These are phyloP conservation scores for Elsinoe necatrix DNA, from an alignment of 2,329 filamentous ascomycete genomes.

Conservation along the genomic window DNA sequence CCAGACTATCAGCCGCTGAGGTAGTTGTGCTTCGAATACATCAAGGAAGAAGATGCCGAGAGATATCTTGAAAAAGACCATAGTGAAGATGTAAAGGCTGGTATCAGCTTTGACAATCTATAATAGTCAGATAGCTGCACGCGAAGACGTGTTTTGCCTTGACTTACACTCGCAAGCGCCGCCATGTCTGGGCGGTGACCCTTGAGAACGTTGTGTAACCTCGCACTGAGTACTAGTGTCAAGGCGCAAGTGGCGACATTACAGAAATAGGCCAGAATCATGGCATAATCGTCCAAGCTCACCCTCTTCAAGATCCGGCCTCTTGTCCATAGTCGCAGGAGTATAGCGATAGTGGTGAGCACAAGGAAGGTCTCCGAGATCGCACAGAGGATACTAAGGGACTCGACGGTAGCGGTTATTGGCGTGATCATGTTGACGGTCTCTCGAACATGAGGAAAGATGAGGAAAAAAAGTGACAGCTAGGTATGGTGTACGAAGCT, in stretches of 20 bases:
- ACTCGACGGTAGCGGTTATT: not conserved
- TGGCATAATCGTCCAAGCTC: not conserved
- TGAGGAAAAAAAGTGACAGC: not conserved
- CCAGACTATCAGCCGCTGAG: constrained; percentile 38
- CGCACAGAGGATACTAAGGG: not conserved
- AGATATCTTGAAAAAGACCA: constrained; percentile 40
- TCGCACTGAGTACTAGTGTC: not conserved
- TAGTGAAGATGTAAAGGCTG: constrained; percentile 38
- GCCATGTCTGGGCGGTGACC: not conserved
- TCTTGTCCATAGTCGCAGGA: constrained; percentile 3
- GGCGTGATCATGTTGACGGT: not conserved
- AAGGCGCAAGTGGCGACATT: constrained; percentile 4
- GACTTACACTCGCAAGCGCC: not conserved
- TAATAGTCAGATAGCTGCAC: not conserved
- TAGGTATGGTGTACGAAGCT: not conserved
- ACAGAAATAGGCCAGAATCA: constrained; percentile 1
- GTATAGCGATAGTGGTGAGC: not conserved
- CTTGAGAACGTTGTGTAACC: not conserved
- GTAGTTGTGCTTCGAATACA: constrained; percentile 33
- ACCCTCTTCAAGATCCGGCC: not conserved
- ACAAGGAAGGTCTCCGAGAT: constrained; percentile 4
- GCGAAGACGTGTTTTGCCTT: not conserved
- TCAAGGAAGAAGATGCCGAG: constrained; percentile 44
- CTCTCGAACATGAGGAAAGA: not conserved
- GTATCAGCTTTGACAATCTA: constrained; percentile 7